A percentile compares a stretch with the other conserved stretches of the same genome.
Conservation (phyloP, 2,329 filamentous ascomycete species). For the Paecilomyces niveus region DNA sequence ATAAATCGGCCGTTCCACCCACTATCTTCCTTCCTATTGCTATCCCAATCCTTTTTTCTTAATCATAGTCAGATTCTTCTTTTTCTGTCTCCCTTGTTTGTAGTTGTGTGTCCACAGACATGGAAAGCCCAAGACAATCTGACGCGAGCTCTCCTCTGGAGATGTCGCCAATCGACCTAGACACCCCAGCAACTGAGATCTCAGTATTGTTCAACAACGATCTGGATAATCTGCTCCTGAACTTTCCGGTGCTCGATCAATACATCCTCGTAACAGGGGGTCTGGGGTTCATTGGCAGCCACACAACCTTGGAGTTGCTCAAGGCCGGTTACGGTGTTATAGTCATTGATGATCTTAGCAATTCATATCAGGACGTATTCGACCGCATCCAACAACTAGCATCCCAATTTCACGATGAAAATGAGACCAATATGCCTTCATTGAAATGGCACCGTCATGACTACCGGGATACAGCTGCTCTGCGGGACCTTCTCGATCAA, state of each 20-base stretch:
- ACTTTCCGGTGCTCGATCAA: constrained; percentile 26
- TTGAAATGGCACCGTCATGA: constrained; percentile 43
- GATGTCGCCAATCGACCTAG: constrained; percentile 18
- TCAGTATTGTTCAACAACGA: constrained; percentile 41
- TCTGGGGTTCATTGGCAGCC: constrained; percentile 36
- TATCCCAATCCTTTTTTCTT: not conserved
- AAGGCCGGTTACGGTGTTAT: constrained; percentile 36
- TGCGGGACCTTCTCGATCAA: constrained; percentile 37
- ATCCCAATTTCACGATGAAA: constrained; percentile 27
- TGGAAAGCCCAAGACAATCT: constrained; percentile 23
- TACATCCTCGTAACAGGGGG: constrained; percentile 40
- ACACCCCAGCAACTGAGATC: constrained; percentile 40
- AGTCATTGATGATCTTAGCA: constrained; percentile 36
- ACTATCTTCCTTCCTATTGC: not conserved
- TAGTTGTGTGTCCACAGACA: constrained; percentile 3
- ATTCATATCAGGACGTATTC: constrained; percentile 29
- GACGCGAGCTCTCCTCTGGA: constrained; percentile 24
- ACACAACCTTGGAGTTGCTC: constrained; percentile 35
- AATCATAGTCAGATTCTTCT: not conserved
- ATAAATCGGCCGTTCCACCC: not conserved
- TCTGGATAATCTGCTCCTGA: constrained; percentile 34
- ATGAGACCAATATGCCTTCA: constrained; percentile 35
- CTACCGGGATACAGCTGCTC: constrained; percentile 38
- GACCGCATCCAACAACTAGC: constrained; percentile 28
- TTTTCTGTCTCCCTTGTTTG: too few relatives aligned